Conservation (phyloP, 192 early-diverging fungal species). For the Coemansia umbellata region DNA sequence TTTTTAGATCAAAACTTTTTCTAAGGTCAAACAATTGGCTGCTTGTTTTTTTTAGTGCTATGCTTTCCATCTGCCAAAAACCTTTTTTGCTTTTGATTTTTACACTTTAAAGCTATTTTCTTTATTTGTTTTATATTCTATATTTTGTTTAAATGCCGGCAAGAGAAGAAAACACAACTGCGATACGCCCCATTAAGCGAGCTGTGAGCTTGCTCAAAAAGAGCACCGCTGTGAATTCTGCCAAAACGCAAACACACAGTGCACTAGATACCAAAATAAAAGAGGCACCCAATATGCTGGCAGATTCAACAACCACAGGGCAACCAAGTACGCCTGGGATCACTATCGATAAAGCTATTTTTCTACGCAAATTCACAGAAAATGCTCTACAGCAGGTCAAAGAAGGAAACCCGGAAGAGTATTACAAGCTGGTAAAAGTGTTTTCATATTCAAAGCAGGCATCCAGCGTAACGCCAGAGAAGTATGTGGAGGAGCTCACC, state of each 20-base stretch:
- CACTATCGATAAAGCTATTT: constrained; percentile 33
- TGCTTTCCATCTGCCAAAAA: too few relatives aligned
- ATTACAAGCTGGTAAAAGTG: constrained; percentile 34
- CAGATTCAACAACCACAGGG: too few relatives aligned
- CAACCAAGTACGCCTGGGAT: not conserved
- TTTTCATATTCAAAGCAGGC: constrained; percentile 25
- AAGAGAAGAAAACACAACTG: not conserved
- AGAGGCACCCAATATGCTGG: too few relatives aligned
- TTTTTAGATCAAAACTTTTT: too few relatives aligned
- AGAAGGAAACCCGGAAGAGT: constrained; percentile 30
- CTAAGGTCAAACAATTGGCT: too few relatives aligned
- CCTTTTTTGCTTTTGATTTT: not conserved
- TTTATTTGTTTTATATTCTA: not conserved
- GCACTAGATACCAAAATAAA: too few relatives aligned
- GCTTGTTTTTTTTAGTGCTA: too few relatives aligned
- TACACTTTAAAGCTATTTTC: not conserved
- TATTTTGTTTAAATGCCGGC: not conserved
- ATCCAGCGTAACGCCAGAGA: constrained; percentile 2
- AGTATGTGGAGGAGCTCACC: constrained; percentile 22
- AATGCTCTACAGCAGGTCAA: constrained; percentile 39
- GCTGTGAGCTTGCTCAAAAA: not conserved
- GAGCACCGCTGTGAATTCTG: not conserved
- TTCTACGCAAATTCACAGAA: constrained; percentile 33
- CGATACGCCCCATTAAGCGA: constrained; percentile 3
- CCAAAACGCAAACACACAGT: not conserved